Conservation (phyloP, 176 grass and related monocot genomes). For the Aegilops umbellulata region DNA sequence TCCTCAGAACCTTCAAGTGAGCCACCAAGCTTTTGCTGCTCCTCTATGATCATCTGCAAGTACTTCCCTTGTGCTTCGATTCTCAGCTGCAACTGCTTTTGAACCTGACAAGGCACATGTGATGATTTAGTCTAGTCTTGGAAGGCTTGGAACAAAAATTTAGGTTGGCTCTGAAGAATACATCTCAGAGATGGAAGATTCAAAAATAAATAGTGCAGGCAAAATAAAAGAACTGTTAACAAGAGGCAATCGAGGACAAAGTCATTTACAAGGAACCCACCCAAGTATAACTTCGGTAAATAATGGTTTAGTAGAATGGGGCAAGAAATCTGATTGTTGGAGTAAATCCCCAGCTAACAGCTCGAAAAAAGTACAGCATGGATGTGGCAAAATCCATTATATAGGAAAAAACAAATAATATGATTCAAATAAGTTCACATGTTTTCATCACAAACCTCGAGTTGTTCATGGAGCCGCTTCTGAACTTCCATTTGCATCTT, state of each 20-base stretch:
- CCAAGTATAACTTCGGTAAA: background rate
- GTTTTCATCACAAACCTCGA: constrained; percentile 61
- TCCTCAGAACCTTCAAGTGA: constrained; percentile 58
- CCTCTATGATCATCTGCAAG: constrained; percentile 96
- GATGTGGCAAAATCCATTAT: background rate
- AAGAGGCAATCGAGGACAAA: background rate
- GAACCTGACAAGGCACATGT: constrained; percentile 59
- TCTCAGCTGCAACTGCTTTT: constrained; percentile 93
- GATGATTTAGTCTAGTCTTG: background rate
- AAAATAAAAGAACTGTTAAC: background rate
- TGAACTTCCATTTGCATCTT: constrained; percentile 99
- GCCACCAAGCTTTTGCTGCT: constrained; percentile 74
- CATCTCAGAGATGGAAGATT: background rate
- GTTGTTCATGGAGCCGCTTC: constrained; percentile 92
- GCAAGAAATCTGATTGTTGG: background rate
- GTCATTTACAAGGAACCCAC: background rate
- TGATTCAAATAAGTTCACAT: background rate
- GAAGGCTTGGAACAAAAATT: background rate
- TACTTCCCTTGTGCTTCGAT: constrained; percentile 94
- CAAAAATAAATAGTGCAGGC: background rate
- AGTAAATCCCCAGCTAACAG: background rate
- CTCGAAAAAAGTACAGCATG: background rate
- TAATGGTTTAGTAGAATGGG: background rate
- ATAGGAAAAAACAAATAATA: background rate
- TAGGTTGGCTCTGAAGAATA: background rate